A percentile compares a stretch with the other conserved stretches of the same genome.
Evolutionary conservation across 371 early-diverging fungal genomes (phyloP).

Genomic region (Mortierella sp.): DNA sequence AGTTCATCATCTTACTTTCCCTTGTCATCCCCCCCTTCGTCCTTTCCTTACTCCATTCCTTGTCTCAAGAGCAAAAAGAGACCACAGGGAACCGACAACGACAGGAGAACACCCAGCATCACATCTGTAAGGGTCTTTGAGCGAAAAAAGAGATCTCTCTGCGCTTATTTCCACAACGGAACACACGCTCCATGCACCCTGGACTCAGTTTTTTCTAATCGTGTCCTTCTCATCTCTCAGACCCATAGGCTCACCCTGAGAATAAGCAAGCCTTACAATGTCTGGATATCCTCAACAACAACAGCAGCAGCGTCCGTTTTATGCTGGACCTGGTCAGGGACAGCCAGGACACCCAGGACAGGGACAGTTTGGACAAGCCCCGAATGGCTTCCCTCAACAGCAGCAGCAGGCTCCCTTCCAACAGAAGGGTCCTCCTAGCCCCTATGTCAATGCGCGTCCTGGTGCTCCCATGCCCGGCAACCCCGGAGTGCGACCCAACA

Average conservation of each 20-base stretch:
- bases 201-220: neutral
- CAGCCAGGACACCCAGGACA: slow-evolving; percentile 38
- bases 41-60: neutral
- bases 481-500: slow-evolving; percentile 33
- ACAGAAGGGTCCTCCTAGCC: slow-evolving; percentile 25
- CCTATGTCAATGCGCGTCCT: slow-evolving; percentile 39
- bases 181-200: neutral
- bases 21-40: neutral
- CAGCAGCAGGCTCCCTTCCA: slow-evolving; percentile 31
- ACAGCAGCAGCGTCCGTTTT: slow-evolving; percentile 41
- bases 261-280: slow-evolving; percentile 21
- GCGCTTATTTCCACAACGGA: neutral
- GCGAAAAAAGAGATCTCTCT: neutral
- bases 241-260: neutral
- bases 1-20: neutral
- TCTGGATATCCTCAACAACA: slow-evolving; percentile 31
- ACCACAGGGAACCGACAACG: neutral
- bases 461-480: slow-evolving; percentile 28
- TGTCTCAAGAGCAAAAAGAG: neutral
- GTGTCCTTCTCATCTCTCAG: neutral
- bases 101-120: slow-evolving; percentile 2
- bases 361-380: slow-evolving; percentile 29
- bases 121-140: slow-evolving; percentile 1
- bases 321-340: slow-evolving; percentile 34
- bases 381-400: slow-evolving; percentile 32